Evolutionary conservation across 2,329 filamentous ascomycete genomes (phyloP).

Genomic region (Colletotrichum sp.): DNA sequence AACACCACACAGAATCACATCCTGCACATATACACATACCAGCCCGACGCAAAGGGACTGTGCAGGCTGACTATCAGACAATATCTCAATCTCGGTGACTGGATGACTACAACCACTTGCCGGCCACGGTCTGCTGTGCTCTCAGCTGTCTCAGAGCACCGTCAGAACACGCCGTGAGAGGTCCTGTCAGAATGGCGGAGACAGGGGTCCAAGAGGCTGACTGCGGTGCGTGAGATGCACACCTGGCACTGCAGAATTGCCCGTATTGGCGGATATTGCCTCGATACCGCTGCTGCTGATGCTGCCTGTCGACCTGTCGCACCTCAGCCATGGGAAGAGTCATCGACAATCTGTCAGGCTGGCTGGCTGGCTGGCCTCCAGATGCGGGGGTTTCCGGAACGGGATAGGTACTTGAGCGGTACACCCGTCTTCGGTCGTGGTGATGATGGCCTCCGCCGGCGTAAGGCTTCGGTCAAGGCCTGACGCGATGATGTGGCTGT

Average conservation of each 20-base stretch:
- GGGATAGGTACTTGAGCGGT: not conserved
- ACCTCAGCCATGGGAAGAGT: not conserved
- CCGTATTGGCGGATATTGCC: not conserved
- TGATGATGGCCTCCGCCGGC: not conserved
- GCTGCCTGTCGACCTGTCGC: not conserved
- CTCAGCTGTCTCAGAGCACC: not conserved
- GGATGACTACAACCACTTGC: not conserved
- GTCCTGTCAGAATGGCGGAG: not conserved
- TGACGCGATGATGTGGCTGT: not conserved
- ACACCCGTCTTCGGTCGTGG: slow-evolving; percentile 6
- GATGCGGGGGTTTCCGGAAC: slow-evolving; percentile 16
- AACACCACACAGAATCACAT: not conserved
- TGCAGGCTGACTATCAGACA: not conserved
- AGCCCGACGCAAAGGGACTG: not conserved
- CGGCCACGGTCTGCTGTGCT: not conserved
- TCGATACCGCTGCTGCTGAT: not conserved
- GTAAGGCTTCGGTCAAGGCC: not conserved
- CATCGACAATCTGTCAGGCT: not conserved
- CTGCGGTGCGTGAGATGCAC: slow-evolving; percentile 4
- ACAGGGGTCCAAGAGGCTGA: slow-evolving; percentile 1
- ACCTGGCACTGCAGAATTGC: not conserved
- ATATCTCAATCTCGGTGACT: not conserved
- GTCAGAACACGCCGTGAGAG: not conserved
- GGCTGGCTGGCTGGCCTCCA: not conserved
- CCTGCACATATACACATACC: not conserved